Base-by-base conservation (phyloP, 2,329 filamentous ascomycete species). In the Fusarium sp. region DNA sequence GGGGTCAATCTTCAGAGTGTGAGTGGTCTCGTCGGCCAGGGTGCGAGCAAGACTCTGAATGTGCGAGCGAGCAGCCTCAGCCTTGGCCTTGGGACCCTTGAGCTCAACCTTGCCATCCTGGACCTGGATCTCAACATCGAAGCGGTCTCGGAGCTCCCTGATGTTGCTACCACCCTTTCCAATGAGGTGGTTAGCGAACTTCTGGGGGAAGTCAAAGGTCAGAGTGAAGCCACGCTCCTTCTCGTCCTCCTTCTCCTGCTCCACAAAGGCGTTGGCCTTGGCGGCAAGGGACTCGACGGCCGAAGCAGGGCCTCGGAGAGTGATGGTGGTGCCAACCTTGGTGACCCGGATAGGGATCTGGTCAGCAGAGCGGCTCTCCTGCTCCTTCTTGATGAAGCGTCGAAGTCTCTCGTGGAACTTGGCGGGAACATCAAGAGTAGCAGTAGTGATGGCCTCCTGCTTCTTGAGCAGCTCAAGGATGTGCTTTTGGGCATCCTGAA, bases 51-150 rank as follows among this genome's bases (percentile, higher is more conserved):
- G 86, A 42, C 91, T 89, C 72, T 92, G 86, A 75, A 99, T 98
- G 79, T 98, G 92, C 42, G 91, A 86, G 82, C 93, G 96, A 73
- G 94, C 94, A 58, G 91, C 91, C 81, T 98, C 95, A 2, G 95
- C 94, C 87, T 98, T 98, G 59, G 94, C 94, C 85, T 97, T 94
- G 58, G 96, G 96, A 29, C 97, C 96, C 87, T 97, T 98, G 77
- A 99, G 91, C 83, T 98, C 94, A 58, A 98, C 94, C 84, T 95
- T 95, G 75, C 96, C 96, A 78, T 98, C 94, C 75, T 97, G 92
- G 42, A 98, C 92, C 83, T 98, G 95, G 71, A 99, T 92, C 67
- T 92, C 90, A 6, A 92, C 91, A 67, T 92, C 90, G 68, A 92
- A 92, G 72, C 89, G 89, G 71, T 92, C 91, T 55, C 90, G 87